phyloP scores from a whole-genome alignment of 192 early-diverging fungal species.

The Mortierella antarctica region DNA sequence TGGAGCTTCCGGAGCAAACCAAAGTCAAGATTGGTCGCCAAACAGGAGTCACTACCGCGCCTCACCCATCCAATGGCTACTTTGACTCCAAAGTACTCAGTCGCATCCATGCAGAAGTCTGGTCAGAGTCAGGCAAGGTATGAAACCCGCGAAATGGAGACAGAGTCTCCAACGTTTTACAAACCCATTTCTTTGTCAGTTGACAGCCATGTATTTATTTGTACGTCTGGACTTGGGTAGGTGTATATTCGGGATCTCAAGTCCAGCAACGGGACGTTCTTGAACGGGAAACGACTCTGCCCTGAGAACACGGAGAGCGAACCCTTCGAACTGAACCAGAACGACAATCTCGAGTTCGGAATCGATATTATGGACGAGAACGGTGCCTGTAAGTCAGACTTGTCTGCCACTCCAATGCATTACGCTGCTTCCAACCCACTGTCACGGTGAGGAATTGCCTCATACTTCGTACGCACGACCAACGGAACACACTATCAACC shows the following conservation, averaged over 20 bases:
- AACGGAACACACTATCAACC: too few relatives aligned
- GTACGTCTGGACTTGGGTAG: slow-evolving; percentile 36
- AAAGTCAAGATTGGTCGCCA: slow-evolving; percentile 79
- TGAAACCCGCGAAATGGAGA: not conserved
- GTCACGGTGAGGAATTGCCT: not conserved
- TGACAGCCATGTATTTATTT: not conserved
- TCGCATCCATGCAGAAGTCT: slow-evolving; percentile 80
- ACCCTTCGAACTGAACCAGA: slow-evolving; percentile 66
- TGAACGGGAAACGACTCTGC: slow-evolving; percentile 76
- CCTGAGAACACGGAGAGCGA: slow-evolving; percentile 71
- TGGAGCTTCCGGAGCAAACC: slow-evolving; percentile 63
- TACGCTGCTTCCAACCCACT: too few relatives aligned
- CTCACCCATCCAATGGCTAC: slow-evolving; percentile 75
- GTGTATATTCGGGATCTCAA: slow-evolving; percentile 79
- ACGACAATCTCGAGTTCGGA: slow-evolving; percentile 80
- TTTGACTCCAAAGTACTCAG: slow-evolving; percentile 89
- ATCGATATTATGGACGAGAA: slow-evolving; percentile 84
- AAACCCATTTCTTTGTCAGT: not conserved
- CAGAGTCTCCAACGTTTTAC: not conserved
- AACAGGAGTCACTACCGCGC: slow-evolving; percentile 68
- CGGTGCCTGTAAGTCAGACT: slow-evolving; percentile 59
- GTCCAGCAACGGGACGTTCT: slow-evolving; percentile 86
- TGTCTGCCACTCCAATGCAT: too few relatives aligned
- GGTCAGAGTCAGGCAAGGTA: slow-evolving; percentile 72
- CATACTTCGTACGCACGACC: not conserved